These are phyloP conservation scores for Globisporangium middletonii DNA, from an alignment of 352 stramenopile genomes.

Conservation along the genomic window DNA sequence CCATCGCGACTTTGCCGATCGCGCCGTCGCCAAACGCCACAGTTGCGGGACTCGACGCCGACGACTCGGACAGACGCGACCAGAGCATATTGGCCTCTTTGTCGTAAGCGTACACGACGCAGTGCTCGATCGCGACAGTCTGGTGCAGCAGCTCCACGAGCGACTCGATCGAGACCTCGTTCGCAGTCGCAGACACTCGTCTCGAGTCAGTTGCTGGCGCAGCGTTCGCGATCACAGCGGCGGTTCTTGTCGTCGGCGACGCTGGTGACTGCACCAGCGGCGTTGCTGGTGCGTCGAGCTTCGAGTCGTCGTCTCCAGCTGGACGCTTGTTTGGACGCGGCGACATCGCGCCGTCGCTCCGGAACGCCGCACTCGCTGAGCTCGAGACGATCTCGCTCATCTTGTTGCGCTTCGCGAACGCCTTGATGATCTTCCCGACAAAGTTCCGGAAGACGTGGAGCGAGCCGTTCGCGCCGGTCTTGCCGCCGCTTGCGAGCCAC, in stretches of 20 bases:
- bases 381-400: conserved; percentile 20
- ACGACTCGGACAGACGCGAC: conserved; percentile 29
- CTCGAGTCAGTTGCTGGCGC: no score
- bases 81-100: conserved; percentile 44
- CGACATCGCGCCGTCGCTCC: not conserved
- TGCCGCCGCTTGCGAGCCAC: conserved; percentile 31
- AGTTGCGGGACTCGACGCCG: conserved; percentile 21
- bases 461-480: conserved; percentile 20
- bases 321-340: no score
- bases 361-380: not conserved
- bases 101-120: conserved; percentile 55
- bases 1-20: conserved; percentile 33
- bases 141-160: conserved; percentile 49
- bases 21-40: conserved; percentile 49
- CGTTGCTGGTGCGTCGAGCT: not conserved
- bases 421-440: conserved; percentile 48
- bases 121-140: conserved; percentile 43
- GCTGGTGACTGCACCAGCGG: not conserved
- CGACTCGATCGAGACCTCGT: conserved; percentile 27
- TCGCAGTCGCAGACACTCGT: conserved; percentile 8
- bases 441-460: conserved; percentile 61
- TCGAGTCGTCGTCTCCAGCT: no score
- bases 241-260: not conserved
- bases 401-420: conserved; percentile 32
- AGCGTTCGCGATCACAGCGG: not conserved